Base-by-base conservation (phyloP, 805 yeast genomes). In the Candida odintsovae region DNA sequence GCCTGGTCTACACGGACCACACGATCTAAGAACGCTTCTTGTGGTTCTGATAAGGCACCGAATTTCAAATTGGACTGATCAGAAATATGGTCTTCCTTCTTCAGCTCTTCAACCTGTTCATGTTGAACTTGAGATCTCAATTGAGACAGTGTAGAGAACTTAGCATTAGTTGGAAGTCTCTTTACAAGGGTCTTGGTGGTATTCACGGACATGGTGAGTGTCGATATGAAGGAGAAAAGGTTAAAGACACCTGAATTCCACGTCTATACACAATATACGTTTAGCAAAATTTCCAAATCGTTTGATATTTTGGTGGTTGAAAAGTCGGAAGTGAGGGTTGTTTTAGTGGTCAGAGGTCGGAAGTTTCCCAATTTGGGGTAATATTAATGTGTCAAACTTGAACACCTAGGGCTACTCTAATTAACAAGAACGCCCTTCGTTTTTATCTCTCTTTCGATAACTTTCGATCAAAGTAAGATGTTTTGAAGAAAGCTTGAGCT, bases 1-100 rank as follows among this genome's bases (percentile, higher is more conserved):
- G 99, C 97, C 66, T 94, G 99, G 62, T 94, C 97, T 8, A 94
- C 99, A 43, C 99, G 74, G 36, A 94, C 78, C 0, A 80, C 81
- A 44, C 92, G 66, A 45, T 86, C 89, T 21, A 86, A 69, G 52
- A 75, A 86, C 0, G 90, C 90, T 48, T 69, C 69, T 58, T 86
- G 94, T 0, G 87, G 86, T 38, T 50, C 23, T 20, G 39, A 19
- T 2, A 36, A 12, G 2, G 39, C 22, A 36, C 13, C 16, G 16
- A 19, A 36, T 11, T 36, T 36, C 23, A 36, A 13, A 36, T 36
- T 18, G 5, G 23, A 19, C 8, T 36, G 22, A 20, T 36, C 39
- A 36, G 22, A 15, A 19, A 19, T 10, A 8, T 19, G 36, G 23
- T 36, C 23, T 36, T 36, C 39, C 9, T 20, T 36, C n/a, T 36